These are phyloP conservation scores for Ochetophila trinervis DNA, from an alignment of 306 rosid genomes.

Conservation along the genomic window DNA sequence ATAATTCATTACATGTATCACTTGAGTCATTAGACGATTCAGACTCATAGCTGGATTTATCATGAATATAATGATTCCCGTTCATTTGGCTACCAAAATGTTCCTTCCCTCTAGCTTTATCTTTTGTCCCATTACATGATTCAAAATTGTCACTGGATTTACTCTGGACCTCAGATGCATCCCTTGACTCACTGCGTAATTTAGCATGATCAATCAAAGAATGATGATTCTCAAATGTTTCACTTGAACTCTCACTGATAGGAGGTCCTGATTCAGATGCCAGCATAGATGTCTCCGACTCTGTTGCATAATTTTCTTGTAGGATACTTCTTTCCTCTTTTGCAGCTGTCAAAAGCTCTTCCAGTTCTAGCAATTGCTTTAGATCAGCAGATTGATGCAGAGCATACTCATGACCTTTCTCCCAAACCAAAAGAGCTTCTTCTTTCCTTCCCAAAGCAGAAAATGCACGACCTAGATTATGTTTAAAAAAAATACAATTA, in stretches of 20 bases:
- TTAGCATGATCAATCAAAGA: constrained; percentile 34
- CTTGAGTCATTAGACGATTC: constrained; percentile 66
- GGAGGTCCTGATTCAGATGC: constrained; percentile 35
- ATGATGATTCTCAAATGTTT: constrained; percentile 30
- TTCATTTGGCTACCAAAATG: constrained; percentile 42
- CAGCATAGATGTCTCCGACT: constrained; percentile 20
- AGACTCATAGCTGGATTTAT: constrained; percentile 46
- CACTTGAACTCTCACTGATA: constrained; percentile 28
- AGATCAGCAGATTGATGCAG: constrained; percentile 66
- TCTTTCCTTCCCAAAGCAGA: constrained; percentile 73
- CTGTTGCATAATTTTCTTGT: constrained; percentile 32
- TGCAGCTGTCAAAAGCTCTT: constrained; percentile 59
- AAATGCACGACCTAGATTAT: constrained; percentile 63
- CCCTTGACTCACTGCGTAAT: constrained; percentile 34
- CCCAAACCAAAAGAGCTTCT: constrained; percentile 84
- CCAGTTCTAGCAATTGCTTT: constrained; percentile 85
- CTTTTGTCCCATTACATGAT: constrained; percentile 34
- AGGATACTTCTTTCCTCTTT: constrained; percentile 38
- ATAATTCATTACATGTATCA: constrained; percentile 53
- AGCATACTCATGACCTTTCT: constrained; percentile 79
- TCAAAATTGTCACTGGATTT: constrained; percentile 39
- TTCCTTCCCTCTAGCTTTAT: constrained; percentile 39
- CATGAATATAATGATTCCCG: constrained; percentile 50
- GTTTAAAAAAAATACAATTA: constrained; percentile 16
- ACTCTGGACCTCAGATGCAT: constrained; percentile 43